phyloP scores from a whole-genome alignment of 371 early-diverging fungal genomes.

The Syncephalastrum sp. region DNA sequence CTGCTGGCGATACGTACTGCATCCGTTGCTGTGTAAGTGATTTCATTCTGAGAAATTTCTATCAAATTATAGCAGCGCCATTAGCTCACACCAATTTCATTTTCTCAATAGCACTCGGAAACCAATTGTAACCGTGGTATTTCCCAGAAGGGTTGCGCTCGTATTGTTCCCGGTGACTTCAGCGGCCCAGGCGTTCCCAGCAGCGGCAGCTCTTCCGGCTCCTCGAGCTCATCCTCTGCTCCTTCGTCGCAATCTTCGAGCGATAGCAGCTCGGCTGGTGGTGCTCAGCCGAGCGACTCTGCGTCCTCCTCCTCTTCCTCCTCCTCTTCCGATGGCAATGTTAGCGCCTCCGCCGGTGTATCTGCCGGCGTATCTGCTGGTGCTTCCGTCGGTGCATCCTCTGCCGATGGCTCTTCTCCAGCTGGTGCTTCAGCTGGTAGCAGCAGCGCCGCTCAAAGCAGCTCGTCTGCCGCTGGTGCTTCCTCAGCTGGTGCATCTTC shows the following conservation, averaged over 20 bases:
- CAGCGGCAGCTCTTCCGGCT: not conserved
- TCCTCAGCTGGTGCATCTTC: constrained; percentile 8
- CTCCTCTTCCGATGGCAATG: constrained; percentile 4
- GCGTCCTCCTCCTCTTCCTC: constrained; percentile 4
- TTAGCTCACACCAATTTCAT: not conserved
- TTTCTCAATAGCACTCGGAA: constrained; percentile 17
- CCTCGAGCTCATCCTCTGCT: not conserved
- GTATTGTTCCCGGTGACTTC: constrained; percentile 44
- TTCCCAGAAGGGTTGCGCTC: constrained; percentile 38
- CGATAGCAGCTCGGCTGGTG: constrained; percentile 5
- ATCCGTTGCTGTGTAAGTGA: constrained; percentile 56
- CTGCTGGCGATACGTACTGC: constrained; percentile 43
- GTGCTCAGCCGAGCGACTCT: constrained; percentile 1
- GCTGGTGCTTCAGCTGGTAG: constrained; percentile 4
- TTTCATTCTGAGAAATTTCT: too few species aligned
- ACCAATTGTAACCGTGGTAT: constrained; percentile 35
- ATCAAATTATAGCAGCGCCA: too few species aligned
- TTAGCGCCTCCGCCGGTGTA: not conserved
- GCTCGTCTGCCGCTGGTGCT: constrained; percentile 3
- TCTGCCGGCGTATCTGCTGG: not conserved
- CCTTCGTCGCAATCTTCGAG: constrained; percentile 8
- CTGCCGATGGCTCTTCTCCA: constrained; percentile 10
- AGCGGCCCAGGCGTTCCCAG: constrained; percentile 24
- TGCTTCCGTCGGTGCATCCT: constrained; percentile 6
- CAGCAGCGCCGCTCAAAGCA: not conserved